These are phyloP conservation scores for Yamadazyma olivae DNA, from an alignment of 805 yeast genomes.

Conservation along the genomic window DNA sequence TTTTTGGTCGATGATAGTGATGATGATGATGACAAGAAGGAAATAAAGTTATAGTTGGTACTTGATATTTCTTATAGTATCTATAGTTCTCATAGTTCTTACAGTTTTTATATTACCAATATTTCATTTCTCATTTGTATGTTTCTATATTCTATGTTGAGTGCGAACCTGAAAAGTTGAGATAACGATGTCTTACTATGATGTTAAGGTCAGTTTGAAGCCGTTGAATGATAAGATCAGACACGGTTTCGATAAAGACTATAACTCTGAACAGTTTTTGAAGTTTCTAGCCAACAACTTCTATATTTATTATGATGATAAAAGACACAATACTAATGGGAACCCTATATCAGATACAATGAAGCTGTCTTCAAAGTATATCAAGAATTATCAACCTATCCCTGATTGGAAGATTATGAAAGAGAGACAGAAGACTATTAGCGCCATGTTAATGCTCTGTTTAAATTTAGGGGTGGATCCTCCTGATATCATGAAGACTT, in stretches of 20 bases:
- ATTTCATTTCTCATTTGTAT: no score
- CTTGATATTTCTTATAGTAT: no score
- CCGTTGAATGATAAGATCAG: conserved; percentile 54
- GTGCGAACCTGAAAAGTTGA: no score
- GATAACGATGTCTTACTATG: background rate
- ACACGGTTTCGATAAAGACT: conserved; percentile 65
- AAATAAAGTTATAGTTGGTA: conserved; percentile 1
- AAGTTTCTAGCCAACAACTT: conserved; percentile 61
- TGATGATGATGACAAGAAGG: conserved; percentile 33
- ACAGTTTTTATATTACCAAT: no score
- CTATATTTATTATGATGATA: conserved; percentile 84
- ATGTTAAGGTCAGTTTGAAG: background rate
- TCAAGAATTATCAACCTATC: conserved; percentile 62
- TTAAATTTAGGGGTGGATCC: conserved; percentile 95
- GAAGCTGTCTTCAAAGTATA: conserved; percentile 34
- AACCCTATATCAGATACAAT: conserved; percentile 65
- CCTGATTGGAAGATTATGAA: conserved; percentile 89
- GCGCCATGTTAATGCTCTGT: conserved; percentile 89
- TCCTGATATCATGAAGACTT: conserved; percentile 90
- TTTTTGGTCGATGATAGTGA: conserved; percentile 44
- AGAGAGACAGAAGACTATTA: conserved; percentile 88
- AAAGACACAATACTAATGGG: conserved; percentile 88
- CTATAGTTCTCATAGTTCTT: no score
- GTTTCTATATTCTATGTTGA: no score
- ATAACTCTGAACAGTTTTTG: conserved; percentile 54